Conservation (phyloP, 2,329 filamentous ascomycete genomes). For the Colletotrichum abscissum region DNA sequence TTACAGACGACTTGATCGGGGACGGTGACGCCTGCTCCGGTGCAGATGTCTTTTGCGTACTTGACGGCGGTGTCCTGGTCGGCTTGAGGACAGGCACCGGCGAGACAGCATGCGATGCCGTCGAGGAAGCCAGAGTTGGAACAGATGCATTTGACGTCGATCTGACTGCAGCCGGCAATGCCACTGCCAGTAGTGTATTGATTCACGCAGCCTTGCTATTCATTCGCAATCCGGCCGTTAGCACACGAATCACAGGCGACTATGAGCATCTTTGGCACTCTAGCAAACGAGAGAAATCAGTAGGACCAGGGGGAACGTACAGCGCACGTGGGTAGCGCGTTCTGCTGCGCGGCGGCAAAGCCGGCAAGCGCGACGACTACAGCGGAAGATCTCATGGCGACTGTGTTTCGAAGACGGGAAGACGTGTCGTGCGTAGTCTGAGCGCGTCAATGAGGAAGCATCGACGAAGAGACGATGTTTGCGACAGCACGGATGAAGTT, state of each 20-base stretch:
- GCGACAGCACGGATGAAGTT: neutral
- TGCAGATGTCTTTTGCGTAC: constrained; percentile 53
- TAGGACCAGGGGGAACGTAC: constrained; percentile 43
- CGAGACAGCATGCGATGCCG: constrained; percentile 55
- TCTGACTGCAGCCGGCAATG: constrained; percentile 51
- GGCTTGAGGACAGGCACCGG: constrained; percentile 44
- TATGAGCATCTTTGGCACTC: neutral
- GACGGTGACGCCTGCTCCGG: constrained; percentile 46
- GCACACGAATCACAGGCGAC: neutral
- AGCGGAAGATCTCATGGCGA: constrained; percentile 50
- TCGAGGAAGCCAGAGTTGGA: constrained; percentile 52
- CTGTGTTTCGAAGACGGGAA: neutral
- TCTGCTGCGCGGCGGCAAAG: constrained; percentile 50
- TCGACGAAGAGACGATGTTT: neutral
- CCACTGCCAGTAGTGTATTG: constrained; percentile 45
- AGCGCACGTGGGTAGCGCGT: constrained; percentile 49
- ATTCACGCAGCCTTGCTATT: constrained; percentile 44
- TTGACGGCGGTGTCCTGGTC: constrained; percentile 49
- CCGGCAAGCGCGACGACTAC: constrained; percentile 43
- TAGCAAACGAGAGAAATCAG: neutral
- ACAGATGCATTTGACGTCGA: constrained; percentile 56
- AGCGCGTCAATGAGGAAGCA: constrained; percentile 6
- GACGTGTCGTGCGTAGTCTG: constrained; percentile 3
- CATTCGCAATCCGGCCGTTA: constrained; percentile 38
- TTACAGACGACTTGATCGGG: constrained; percentile 52